Conservation (phyloP, 2,329 filamentous ascomycete genomes). For the Penicillium oxalicum region DNA sequence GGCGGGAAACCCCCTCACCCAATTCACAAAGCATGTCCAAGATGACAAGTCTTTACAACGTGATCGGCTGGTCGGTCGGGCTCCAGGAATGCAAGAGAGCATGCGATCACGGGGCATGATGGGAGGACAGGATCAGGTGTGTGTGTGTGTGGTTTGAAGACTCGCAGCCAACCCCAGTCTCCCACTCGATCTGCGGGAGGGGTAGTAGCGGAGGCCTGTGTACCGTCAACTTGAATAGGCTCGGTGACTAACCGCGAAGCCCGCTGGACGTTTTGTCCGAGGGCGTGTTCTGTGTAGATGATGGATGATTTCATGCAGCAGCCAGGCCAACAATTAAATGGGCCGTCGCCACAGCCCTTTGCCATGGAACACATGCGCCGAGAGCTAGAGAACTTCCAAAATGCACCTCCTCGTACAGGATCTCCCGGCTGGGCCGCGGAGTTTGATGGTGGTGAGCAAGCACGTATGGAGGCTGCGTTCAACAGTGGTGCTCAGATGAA, state of each 20-base stretch:
- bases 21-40: constrained; percentile 95
- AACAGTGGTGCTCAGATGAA: constrained; percentile 45
- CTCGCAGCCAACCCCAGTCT: neutral
- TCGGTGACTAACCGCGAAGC: constrained; percentile 11
- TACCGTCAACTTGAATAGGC: neutral
- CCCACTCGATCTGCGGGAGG: neutral
- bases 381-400: constrained; percentile 53
- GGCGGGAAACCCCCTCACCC: constrained; percentile 88
- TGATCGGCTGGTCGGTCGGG: constrained; percentile 75
- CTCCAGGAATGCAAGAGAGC: constrained; percentile 65
- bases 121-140: constrained; percentile 66
- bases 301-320: constrained; percentile 91
- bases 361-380: constrained; percentile 62
- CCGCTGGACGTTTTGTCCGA: constrained; percentile 20
- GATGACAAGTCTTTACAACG: constrained; percentile 93
- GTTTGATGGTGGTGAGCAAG: constrained; percentile 58
- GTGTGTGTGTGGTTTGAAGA: constrained; percentile 14
- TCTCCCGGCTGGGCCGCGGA: constrained; percentile 60
- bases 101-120: constrained; percentile 68
- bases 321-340: constrained; percentile 53
- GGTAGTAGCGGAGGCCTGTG: neutral
- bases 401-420: constrained; percentile 44
- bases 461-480: constrained; percentile 67
- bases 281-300: constrained; percentile 52
- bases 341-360: constrained; percentile 52